These are phyloP conservation scores for Trichophyton equinum DNA, from an alignment of 2,329 filamentous ascomycete species.

Conservation along the genomic window DNA sequence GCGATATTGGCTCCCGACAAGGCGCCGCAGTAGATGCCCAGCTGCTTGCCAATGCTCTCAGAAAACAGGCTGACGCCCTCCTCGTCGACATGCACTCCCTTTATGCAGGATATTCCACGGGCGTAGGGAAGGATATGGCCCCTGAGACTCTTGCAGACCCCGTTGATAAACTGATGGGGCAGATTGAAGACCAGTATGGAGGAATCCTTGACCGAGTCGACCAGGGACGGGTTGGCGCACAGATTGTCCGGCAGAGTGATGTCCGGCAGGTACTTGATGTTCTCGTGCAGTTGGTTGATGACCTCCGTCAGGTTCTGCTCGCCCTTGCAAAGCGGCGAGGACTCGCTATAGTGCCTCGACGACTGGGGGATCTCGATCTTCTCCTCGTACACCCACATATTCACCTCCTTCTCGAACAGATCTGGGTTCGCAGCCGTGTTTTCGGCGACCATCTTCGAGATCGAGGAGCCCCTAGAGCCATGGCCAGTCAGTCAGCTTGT, in stretches of 20 bases:
- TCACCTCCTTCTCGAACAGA: conserved; percentile 75
- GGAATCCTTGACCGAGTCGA: conserved; percentile 66
- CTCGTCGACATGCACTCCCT: conserved; percentile 86
- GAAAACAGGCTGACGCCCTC: conserved; percentile 81
- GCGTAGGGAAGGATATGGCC: conserved; percentile 87
- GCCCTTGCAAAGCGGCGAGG: conserved; percentile 44
- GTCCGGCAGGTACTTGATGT: conserved; percentile 92
- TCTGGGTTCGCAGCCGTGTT: conserved; percentile 67
- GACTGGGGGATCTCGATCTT: conserved; percentile 60
- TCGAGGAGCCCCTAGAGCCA: conserved; percentile 69
- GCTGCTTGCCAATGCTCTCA: conserved; percentile 78
- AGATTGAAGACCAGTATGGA: conserved; percentile 93
- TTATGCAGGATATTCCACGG: conserved; percentile 92
- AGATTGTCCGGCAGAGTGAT: conserved; percentile 67
- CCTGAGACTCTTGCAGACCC: conserved; percentile 69
- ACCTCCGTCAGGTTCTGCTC: conserved; percentile 78
- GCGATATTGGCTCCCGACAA: conserved; percentile 95
- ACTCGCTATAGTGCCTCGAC: conserved; percentile 59
- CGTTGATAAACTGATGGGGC: conserved; percentile 77
- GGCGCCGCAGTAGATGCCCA: conserved; percentile 94
- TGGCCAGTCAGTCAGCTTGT: neutral
- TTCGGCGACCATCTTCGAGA: conserved; percentile 92
- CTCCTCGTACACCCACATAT: conserved; percentile 99
- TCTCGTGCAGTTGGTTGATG: conserved; percentile 90
- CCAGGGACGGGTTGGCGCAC: conserved; percentile 33